These are phyloP conservation scores for Brasilioporus rufonigricans DNA, from an alignment of 768 basidiomycete species.

Conservation along the genomic window DNA sequence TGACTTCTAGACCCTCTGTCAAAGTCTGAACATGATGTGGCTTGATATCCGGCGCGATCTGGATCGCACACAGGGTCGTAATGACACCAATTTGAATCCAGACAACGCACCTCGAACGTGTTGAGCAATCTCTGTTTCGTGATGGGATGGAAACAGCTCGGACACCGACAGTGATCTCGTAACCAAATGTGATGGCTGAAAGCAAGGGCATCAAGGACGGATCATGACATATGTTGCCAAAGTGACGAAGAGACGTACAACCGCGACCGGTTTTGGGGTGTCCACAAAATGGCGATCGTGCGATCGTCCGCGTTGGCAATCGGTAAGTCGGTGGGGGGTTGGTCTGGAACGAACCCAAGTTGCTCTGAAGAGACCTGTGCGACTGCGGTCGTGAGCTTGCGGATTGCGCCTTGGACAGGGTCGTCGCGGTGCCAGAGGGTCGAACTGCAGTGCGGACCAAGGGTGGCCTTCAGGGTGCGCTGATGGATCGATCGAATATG, in stretches of 20 bases:
- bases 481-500: neutral
- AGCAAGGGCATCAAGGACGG: neutral
- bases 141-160: slow-evolving; percentile 78
- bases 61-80: slow-evolving; percentile 6
- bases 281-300: slow-evolving; percentile 72
- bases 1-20: slow-evolving; percentile 64
- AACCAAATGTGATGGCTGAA: slow-evolving; percentile 88
- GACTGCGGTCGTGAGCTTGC: neutral
- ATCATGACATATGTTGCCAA: neutral
- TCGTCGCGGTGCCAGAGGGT: neutral
- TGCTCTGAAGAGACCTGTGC: slow-evolving; percentile 27
- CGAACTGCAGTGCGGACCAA: neutral
- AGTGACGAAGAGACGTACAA: slow-evolving; percentile 53
- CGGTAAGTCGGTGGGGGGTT: slow-evolving; percentile 38
- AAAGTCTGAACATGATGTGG: slow-evolving; percentile 58
- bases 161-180: slow-evolving; percentile 89
- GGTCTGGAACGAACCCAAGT: slow-evolving; percentile 25
- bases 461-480: neutral
- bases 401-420: neutral
- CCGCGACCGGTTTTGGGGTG: slow-evolving; percentile 66
- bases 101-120: slow-evolving; percentile 66
- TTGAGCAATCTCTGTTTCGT: slow-evolving; percentile 91
- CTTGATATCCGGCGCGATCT: slow-evolving; percentile 78
- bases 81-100: neutral
- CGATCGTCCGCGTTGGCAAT: slow-evolving; percentile 53